phyloP scores from a whole-genome alignment of 2,329 filamentous ascomycete species.

The Phialocephala sp. region DNA sequence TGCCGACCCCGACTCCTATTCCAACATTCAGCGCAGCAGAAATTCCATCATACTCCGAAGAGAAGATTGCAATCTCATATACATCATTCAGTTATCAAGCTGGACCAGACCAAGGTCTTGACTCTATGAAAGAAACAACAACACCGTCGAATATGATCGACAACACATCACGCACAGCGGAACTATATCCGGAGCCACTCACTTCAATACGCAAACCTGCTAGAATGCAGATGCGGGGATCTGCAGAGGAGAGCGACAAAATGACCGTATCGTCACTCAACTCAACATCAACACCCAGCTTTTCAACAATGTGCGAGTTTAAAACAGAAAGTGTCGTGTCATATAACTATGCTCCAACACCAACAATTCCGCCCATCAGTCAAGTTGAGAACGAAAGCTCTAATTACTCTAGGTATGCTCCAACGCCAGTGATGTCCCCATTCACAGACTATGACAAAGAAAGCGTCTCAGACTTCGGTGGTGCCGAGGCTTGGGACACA shows the following conservation, averaged over 20 bases:
- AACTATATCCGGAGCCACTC: background rate
- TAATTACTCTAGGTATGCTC: background rate
- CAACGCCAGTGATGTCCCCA: background rate
- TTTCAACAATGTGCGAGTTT: background rate
- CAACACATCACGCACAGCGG: background rate
- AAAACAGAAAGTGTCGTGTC: background rate
- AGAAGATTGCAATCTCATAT: constrained; percentile 1
- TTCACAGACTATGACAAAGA: background rate
- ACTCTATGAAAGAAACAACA: too few species aligned
- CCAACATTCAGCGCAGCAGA: background rate
- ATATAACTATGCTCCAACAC: background rate
- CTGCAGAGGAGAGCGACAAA: background rate
- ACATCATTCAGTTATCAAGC: constrained; percentile 1
- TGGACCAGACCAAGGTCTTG: background rate
- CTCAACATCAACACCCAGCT: background rate
- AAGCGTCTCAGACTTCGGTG: background rate
- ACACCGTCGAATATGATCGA: too few species aligned
- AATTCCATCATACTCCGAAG: background rate
- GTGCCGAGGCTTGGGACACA: background rate
- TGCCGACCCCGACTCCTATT: background rate
- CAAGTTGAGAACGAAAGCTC: background rate
- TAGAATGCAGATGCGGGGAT: background rate
- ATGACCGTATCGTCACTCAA: background rate
- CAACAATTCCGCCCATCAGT: background rate
- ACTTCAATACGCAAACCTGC: background rate